These are phyloP conservation scores for Pascua guehoae DNA, from an alignment of 1,284 basidiomycete species.

Conservation along the genomic window DNA sequence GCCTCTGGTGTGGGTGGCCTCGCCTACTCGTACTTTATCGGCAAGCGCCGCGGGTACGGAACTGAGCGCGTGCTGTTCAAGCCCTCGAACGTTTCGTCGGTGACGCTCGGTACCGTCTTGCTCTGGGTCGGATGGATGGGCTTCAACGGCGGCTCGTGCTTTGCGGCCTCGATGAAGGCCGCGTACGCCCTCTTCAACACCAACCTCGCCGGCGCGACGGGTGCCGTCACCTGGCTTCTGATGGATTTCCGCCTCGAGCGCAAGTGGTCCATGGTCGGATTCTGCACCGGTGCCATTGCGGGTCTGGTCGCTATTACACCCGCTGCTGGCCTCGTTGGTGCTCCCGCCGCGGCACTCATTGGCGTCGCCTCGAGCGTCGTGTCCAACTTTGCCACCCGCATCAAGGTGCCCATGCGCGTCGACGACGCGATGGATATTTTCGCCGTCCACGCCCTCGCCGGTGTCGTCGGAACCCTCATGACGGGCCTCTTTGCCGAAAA, in stretches of 20 bases:
- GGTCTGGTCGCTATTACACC: slow-evolving; percentile 79
- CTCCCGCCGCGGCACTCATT: slow-evolving; percentile 60
- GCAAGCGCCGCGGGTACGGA: slow-evolving; percentile 60
- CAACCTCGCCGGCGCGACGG: slow-evolving; percentile 56
- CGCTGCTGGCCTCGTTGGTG: slow-evolving; percentile 50
- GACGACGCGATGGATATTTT: slow-evolving; percentile 63
- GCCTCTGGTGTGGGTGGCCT: slow-evolving; percentile 81
- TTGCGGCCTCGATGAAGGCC: slow-evolving; percentile 85
- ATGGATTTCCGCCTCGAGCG: slow-evolving; percentile 79
- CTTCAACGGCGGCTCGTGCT: slow-evolving; percentile 65
- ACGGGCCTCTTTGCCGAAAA: slow-evolving; percentile 64
- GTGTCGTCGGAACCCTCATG: slow-evolving; percentile 73
- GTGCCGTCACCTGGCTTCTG: slow-evolving; percentile 82
- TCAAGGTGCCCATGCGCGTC: slow-evolving; percentile 57
- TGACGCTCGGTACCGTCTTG: slow-evolving; percentile 80
- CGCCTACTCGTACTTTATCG: slow-evolving; percentile 70
- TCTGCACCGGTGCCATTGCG: slow-evolving; percentile 65
- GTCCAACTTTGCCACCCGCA: slow-evolving; percentile 82
- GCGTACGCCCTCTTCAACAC: slow-evolving; percentile 84
- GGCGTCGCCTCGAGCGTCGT: slow-evolving; percentile 70
- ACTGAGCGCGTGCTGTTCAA: slow-evolving; percentile 82
- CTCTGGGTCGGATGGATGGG: slow-evolving; percentile 82
- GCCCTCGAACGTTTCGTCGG: slow-evolving; percentile 77
- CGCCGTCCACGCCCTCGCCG: slow-evolving; percentile 87
- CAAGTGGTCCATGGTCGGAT: slow-evolving; percentile 78